phyloP scores from a whole-genome alignment of 2,329 filamentous ascomycete genomes.

The Curvularia sp. region DNA sequence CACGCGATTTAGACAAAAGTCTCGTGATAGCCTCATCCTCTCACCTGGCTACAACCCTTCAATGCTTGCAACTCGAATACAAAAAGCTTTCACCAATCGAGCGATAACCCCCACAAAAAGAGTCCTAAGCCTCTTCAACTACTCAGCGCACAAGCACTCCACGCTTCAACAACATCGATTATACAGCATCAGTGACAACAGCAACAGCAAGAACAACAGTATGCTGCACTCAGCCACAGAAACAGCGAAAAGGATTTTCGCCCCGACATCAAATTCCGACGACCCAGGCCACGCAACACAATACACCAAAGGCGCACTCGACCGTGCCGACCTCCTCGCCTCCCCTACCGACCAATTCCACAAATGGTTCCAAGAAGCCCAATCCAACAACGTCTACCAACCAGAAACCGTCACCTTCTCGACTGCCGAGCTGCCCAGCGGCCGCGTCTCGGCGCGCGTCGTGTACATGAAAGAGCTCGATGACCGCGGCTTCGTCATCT shows the following conservation, averaged over 20 bases:
- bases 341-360: conserved; percentile 86
- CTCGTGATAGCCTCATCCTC: conserved; percentile 1
- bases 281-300: conserved; percentile 73
- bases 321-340: conserved; percentile 64
- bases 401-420: conserved; percentile 90
- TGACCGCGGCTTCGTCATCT: conserved; percentile 81
- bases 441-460: conserved; percentile 81
- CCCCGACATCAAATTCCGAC: conserved; percentile 63
- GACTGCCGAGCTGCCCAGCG: conserved; percentile 82
- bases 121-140: background rate
- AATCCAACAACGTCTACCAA: conserved; percentile 67
- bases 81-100: conserved; percentile 10
- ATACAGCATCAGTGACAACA: background rate
- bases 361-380: conserved; percentile 82
- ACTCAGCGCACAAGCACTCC: background rate
- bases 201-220: conserved; percentile 4
- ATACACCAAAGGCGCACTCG: conserved; percentile 72
- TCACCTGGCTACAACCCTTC: background rate
- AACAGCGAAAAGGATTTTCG: conserved; percentile 60
- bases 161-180: background rate
- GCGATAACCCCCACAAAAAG: background rate
- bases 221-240: conserved; percentile 39
- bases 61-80: background rate
- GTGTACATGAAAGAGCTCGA: conserved; percentile 98
- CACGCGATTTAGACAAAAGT: conserved; percentile 21